Conservation (phyloP, 345 rosid genomes). For the Eucalyptus coolabah region DNA sequence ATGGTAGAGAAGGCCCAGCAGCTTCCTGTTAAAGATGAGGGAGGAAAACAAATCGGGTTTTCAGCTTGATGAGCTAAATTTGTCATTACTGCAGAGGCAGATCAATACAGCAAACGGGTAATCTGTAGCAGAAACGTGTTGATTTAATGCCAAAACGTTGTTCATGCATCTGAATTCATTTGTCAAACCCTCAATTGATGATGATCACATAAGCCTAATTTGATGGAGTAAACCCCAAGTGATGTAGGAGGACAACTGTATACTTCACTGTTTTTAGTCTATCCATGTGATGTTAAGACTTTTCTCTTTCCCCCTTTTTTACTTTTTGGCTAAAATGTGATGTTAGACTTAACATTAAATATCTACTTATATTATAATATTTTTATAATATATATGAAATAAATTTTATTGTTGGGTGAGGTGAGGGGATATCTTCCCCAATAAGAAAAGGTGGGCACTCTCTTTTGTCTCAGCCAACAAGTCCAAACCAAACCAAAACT, state of each 20-base stretch:
- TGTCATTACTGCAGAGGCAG: background rate
- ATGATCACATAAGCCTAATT: background rate
- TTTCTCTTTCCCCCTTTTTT: background rate
- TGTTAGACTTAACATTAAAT: background rate
- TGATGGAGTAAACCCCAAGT: background rate
- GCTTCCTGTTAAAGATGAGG: conserved; percentile 44
- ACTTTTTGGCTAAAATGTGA: background rate
- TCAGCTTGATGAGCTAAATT: background rate
- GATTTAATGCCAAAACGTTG: background rate
- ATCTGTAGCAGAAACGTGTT: background rate
- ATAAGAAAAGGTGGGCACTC: background rate
- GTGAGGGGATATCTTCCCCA: background rate
- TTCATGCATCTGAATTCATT: background rate
- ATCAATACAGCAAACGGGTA: background rate
- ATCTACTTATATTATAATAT: background rate
- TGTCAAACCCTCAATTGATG: background rate
- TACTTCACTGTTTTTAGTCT: background rate
- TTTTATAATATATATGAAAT: background rate
- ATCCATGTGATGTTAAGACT: background rate
- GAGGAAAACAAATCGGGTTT: background rate
- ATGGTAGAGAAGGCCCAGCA: conserved; percentile 99
- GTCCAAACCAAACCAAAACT: background rate
- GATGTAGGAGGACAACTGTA: background rate
- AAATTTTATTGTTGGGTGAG: background rate
- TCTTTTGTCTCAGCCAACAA: background rate